These are phyloP conservation scores for Pyrus hybrid DNA, from an alignment of 331 rosid species.

Conservation along the genomic window DNA sequence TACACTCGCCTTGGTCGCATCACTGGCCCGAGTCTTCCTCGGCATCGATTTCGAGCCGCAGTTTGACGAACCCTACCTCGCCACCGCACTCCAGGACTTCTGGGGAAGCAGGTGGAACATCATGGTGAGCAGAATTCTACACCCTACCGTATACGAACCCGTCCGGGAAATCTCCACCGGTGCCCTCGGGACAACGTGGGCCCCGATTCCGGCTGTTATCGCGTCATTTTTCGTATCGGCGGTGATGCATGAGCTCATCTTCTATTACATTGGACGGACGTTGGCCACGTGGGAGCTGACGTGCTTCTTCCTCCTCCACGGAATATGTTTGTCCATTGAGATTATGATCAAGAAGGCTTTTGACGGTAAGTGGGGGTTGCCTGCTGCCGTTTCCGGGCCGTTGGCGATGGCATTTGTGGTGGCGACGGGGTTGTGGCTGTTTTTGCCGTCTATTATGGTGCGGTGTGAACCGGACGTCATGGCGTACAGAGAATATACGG, in stretches of 20 bases:
- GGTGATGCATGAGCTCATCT: conserved; percentile 33
- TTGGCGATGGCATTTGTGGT: conserved; percentile 17
- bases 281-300: conserved; percentile 44
- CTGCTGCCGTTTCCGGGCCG: conserved; percentile 15
- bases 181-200: conserved; percentile 9
- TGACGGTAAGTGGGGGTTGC: neutral
- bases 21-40: conserved; percentile 5
- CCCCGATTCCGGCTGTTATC: neutral
- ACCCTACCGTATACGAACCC: conserved; percentile 38
- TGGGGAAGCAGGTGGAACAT: conserved; percentile 64
- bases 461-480: conserved; percentile 10
- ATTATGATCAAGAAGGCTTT: neutral
- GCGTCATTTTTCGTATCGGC: conserved; percentile 19
- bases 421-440: conserved; percentile 23
- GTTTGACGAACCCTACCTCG: conserved; percentile 43
- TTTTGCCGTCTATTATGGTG: conserved; percentile 16
- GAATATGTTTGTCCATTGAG: conserved; percentile 17
- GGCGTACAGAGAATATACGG: conserved; percentile 18
- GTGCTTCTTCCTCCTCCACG: conserved; percentile 30
- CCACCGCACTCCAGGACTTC: conserved; percentile 47
- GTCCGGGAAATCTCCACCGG: neutral
- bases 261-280: conserved; percentile 23
- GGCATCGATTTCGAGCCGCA: conserved; percentile 43
- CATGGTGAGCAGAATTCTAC: conserved; percentile 24
- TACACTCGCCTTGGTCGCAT: neutral